Evolutionary conservation across 768 basidiomycete species (phyloP).

Genomic region (Trametes sanguinea): DNA sequence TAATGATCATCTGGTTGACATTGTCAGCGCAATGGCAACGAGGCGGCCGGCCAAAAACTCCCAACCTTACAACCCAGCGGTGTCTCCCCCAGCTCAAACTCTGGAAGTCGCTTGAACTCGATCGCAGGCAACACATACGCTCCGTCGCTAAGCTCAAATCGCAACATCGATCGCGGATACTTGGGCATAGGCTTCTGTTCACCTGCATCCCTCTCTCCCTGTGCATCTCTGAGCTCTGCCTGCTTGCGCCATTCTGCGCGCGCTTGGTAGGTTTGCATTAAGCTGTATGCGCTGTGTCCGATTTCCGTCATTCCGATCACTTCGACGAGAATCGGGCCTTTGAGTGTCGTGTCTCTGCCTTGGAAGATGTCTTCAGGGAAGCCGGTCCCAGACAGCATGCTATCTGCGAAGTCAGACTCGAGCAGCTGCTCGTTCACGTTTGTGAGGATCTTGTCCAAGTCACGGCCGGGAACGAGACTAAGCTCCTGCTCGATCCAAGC

Average conservation of each 20-base stretch:
- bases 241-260: constrained; percentile 60
- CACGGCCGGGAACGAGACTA: constrained; percentile 45
- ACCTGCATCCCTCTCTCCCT: constrained; percentile 56
- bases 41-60: not conserved
- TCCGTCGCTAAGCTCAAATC: constrained; percentile 81
- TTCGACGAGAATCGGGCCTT: constrained; percentile 70
- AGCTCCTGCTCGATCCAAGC: constrained; percentile 58
- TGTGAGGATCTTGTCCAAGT: constrained; percentile 54
- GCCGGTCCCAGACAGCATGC: constrained; percentile 70
- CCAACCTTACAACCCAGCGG: constrained; percentile 81
- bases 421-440: constrained; percentile 68
- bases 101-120: constrained; percentile 70
- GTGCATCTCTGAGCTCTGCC: constrained; percentile 46
- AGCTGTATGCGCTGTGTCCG: constrained; percentile 76
- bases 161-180: constrained; percentile 81
- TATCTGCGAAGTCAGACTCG: constrained; percentile 70
- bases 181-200: constrained; percentile 70
- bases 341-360: constrained; percentile 39
- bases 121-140: constrained; percentile 65
- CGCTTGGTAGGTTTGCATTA: constrained; percentile 69
- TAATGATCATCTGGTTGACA: constrained; percentile 60
- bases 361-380: constrained; percentile 50
- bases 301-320: constrained; percentile 81
- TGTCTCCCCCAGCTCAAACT: constrained; percentile 72
- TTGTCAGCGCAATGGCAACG: not conserved